Conservation (phyloP, 2,329 filamentous ascomycete genomes). For the Pseudopithomyces maydicus region DNA sequence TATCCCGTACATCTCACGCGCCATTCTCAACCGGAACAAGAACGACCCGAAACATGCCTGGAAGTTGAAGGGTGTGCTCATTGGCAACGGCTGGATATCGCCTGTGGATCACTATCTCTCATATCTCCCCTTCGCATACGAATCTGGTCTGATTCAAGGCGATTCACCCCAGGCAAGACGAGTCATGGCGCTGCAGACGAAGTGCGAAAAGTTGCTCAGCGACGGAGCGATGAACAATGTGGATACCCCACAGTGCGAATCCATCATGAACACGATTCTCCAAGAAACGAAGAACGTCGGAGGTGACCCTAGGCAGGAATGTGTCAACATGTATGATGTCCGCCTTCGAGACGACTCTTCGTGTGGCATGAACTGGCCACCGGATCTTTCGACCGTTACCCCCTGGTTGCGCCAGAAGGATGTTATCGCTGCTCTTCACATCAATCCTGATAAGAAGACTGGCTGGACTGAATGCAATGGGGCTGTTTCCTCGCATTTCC, state of each 20-base stretch:
- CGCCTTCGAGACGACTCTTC: slow-evolving; percentile 79
- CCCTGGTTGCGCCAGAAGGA: slow-evolving; percentile 86
- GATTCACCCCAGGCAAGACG: slow-evolving; percentile 67
- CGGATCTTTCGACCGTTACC: slow-evolving; percentile 76
- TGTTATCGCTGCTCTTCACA: slow-evolving; percentile 78
- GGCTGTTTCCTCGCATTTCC: slow-evolving; percentile 75
- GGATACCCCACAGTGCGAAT: slow-evolving; percentile 74
- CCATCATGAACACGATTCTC: slow-evolving; percentile 75
- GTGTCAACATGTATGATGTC: slow-evolving; percentile 97
- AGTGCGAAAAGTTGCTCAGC: slow-evolving; percentile 68
- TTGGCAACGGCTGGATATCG: slow-evolving; percentile 98
- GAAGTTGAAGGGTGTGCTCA: slow-evolving; percentile 83
- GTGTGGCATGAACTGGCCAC: slow-evolving; percentile 98
- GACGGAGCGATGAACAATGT: slow-evolving; percentile 66
- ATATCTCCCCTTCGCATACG: slow-evolving; percentile 81
- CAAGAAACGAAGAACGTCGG: slow-evolving; percentile 63
- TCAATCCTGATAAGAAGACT: slow-evolving; percentile 78
- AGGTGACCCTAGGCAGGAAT: slow-evolving; percentile 61
- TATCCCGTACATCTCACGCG: slow-evolving; percentile 94
- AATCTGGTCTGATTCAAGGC: slow-evolving; percentile 72
- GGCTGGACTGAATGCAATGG: slow-evolving; percentile 93
- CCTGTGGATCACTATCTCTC: slow-evolving; percentile 87
- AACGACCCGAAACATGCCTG: slow-evolving; percentile 60
- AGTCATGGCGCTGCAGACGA: slow-evolving; percentile 70
- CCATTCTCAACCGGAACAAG: slow-evolving; percentile 86